These are phyloP conservation scores for Trypanosoma vivax DNA, from an alignment of 208 protist genomes.

Conservation along the genomic window DNA sequence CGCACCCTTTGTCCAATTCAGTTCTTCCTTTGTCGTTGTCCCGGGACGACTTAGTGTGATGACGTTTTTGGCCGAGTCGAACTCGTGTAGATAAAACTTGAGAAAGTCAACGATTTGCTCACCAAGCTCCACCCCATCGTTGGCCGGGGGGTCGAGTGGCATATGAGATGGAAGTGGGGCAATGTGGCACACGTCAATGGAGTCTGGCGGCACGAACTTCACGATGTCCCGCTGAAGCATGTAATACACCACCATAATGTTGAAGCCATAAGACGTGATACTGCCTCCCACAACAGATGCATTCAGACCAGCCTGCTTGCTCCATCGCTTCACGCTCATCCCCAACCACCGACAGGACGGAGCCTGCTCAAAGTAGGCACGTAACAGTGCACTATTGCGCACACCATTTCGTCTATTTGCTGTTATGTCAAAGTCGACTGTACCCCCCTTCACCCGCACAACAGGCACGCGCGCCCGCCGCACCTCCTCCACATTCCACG, in stretches of 20 bases:
- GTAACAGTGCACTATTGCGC: constrained; percentile 78
- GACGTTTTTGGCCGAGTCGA: constrained; percentile 54
- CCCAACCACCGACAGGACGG: constrained; percentile 64
- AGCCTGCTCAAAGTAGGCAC: constrained; percentile 58
- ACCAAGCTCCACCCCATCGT: constrained; percentile 34
- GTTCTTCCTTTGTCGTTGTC: constrained; percentile 46
- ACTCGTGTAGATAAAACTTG: constrained; percentile 71
- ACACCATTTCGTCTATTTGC: constrained; percentile 75
- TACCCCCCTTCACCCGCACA: constrained; percentile 39
- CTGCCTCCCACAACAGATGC: constrained; percentile 48
- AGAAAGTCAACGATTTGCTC: constrained; percentile 70
- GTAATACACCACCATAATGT: constrained; percentile 83
- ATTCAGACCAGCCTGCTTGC: constrained; percentile 75
- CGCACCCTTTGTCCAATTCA: constrained; percentile 74
- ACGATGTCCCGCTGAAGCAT: constrained; percentile 48
- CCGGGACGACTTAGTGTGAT: constrained; percentile 52
- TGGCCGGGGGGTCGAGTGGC: constrained; percentile 23
- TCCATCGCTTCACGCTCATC: constrained; percentile 82
- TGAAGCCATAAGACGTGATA: constrained; percentile 87
- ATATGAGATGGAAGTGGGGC: constrained; percentile 26
- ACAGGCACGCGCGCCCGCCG: constrained; percentile 83
- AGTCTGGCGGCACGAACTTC: constrained; percentile 40
- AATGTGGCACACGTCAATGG: constrained; percentile 46
- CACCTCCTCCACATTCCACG: constrained; percentile 62
- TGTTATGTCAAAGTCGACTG: constrained; percentile 77